Conservation (phyloP, 441 rosid genomes). For the Populus hybrid region DNA sequence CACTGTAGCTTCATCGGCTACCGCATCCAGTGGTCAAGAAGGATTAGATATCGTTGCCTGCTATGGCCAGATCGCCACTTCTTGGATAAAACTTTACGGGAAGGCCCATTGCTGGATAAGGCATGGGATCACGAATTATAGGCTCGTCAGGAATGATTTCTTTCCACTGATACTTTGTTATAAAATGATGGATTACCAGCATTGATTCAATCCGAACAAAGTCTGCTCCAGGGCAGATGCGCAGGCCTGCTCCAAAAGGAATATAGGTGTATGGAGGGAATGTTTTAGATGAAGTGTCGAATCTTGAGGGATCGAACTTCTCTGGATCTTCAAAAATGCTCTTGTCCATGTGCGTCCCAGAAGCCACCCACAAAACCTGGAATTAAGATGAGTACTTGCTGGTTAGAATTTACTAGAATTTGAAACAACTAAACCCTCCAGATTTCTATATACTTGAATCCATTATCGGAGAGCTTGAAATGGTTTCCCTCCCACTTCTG, state of each 20-base stretch:
- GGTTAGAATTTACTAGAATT: background rate
- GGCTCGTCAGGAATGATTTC: constrained; percentile 15
- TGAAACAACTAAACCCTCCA: background rate
- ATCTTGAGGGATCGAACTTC: constrained; percentile 29
- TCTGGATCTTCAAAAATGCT: constrained; percentile 27
- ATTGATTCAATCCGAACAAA: constrained; percentile 28
- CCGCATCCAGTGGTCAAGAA: too few relatives aligned
- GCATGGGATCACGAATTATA: background rate
- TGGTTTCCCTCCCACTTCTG: too few relatives aligned
- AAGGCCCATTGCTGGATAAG: constrained; percentile 10
- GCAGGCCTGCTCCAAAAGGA: constrained; percentile 31
- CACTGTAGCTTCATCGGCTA: too few relatives aligned
- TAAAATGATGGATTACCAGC: constrained; percentile 27
- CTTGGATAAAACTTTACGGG: background rate
- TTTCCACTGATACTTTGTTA: constrained; percentile 30
- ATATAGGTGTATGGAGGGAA: constrained; percentile 31
- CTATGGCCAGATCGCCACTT: background rate
- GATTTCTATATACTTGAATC: background rate
- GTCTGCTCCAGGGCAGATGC: constrained; percentile 30
- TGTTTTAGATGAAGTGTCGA: constrained; percentile 17
- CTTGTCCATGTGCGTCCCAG: constrained; percentile 25
- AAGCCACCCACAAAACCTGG: constrained; percentile 27
- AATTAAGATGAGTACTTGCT: constrained; percentile 1
- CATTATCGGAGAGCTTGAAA: too few relatives aligned
- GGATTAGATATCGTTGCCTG: too few relatives aligned